Evolutionary conservation across 208 protist genomes (phyloP), one percentile per base, ranked within the genome.

Genomic region (Polymyxa betae): DNA sequence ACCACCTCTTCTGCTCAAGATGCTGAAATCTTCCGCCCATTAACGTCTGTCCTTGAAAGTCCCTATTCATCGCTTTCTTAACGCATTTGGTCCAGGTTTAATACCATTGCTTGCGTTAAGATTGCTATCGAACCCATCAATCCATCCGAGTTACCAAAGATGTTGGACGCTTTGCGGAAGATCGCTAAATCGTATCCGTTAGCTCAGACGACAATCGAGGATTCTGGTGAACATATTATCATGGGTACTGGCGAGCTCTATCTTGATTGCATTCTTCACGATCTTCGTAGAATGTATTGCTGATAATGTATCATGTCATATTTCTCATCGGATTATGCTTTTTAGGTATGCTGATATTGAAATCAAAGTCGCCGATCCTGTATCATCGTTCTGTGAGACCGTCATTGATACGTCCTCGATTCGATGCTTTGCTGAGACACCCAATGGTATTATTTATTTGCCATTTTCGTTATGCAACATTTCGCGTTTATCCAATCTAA

Each of bases 161-260:
- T 99, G 95, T 92, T 98, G 49, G 94, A 96, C 29, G 97, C 96
- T 35, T 92, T 99, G 78, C 92, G 97, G 38, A 96, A 96, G 77
- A 88, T 91, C 45, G 87, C 40, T 38, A 91, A 91, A 78, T 66
- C 43, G 1, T 98, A 98, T 41, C 96, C 97, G 0, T 93, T 97
- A 0, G 90, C 97, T 10, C 92, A 95, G 46, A 95, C 97, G 20
- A 96, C 96, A 91, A 97, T 97, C 0, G 98, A 99, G 92, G 98
- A 99, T 91, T 98, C 95, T 0, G 98, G 98, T 38, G 98, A 99
- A 94, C 98, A 98, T 92, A 96, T 98, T 0, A 92, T 99, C 29
- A 92, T 97, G 0, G 99, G 98, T 12, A 97, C 97, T 24, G 99
- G 98, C 0, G 99, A 99, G 94, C 91, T 99, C n/a, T 98, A 99